These are phyloP conservation scores for Dissoconium aciculare DNA, from an alignment of 2,329 filamentous ascomycete genomes.

Conservation along the genomic window DNA sequence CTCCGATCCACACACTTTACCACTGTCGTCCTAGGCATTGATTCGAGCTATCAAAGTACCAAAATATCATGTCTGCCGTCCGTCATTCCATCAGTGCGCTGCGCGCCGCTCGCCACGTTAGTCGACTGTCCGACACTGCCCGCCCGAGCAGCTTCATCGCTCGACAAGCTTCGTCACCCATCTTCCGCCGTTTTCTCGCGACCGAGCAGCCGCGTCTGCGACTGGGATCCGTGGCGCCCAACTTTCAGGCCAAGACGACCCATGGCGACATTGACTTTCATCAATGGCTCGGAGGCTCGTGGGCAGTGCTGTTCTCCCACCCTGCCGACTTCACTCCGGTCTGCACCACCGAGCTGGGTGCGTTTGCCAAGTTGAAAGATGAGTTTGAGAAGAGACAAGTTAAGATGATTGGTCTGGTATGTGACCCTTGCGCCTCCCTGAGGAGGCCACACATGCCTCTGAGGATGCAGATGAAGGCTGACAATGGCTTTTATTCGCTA, in stretches of 20 bases:
- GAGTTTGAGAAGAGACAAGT: constrained; percentile 78
- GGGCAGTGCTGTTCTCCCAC: constrained; percentile 74
- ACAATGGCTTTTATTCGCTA: no score
- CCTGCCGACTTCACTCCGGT: constrained; percentile 84
- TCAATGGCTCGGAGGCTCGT: constrained; percentile 58
- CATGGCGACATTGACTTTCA: constrained; percentile 65
- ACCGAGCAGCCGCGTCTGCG: constrained; percentile 29
- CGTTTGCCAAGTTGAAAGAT: constrained; percentile 75
- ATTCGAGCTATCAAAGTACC: no score
- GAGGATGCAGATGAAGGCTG: background rate
- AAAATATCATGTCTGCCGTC: no score
- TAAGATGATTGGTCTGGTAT: constrained; percentile 72
- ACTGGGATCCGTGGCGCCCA: constrained; percentile 47
- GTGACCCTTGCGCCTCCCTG: constrained; percentile 9
- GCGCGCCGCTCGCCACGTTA: no score
- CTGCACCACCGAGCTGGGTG: constrained; percentile 89
- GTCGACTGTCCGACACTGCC: no score
- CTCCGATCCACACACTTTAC: no score
- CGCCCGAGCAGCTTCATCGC: no score
- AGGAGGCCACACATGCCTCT: no score
- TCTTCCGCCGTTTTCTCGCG: constrained; percentile 23
- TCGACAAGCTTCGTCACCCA: no score
- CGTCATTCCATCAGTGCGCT: no score
- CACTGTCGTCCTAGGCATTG: no score
- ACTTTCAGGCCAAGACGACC: constrained; percentile 73